Base-by-base conservation (phyloP, 108 stramenopile genomes). In the Skeletonema potamos region DNA sequence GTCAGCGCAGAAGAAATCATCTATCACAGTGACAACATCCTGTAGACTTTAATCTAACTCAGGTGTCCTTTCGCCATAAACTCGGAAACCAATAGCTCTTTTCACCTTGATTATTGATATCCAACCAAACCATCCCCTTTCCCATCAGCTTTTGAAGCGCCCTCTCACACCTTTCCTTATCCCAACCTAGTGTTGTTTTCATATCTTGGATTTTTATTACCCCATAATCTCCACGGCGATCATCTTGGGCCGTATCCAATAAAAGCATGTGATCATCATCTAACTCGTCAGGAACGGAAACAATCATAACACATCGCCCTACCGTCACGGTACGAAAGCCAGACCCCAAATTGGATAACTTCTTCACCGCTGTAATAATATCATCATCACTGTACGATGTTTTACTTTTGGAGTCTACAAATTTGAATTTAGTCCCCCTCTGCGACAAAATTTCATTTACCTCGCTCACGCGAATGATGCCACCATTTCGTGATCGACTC, bases 401-500 rank as follows among this genome's bases (percentile, higher is more conserved):
- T 70, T 62, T 83, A 39, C 41, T 62, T 27, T 67, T 72, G 29
- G 74, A 76, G 37, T 77, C 64, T 26, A 68, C 60, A 58, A 82
- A 72, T 58, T 84, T 64, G 34, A 85, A 86, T 57, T 73, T 85
- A n/a, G 86, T 87, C 5, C 71, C 85, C 58, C 88, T 71, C 43
- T 82, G 62, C 28, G 71, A 74, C 58, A 96, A 79, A 7, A 90
- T 83, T 1, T 85, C 77, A 32, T 81, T 83, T 1, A 93, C 89
- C 82, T 96, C 90, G 18, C 78, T 58, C 13, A 93, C 82, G 57
- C 87, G 83, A 48, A 99, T 97, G 27, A 99, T 94, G 1, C 98
- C 99, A 55, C 99, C 99, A 80, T 99, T 99, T 13, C 84, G 68
- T 3, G 88, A 69, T 44, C 96, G 70, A 56, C 94, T 96, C 8